Evolutionary conservation across 1,284 basidiomycete genomes (phyloP).

Genomic region (Veloboletus limbatus): DNA sequence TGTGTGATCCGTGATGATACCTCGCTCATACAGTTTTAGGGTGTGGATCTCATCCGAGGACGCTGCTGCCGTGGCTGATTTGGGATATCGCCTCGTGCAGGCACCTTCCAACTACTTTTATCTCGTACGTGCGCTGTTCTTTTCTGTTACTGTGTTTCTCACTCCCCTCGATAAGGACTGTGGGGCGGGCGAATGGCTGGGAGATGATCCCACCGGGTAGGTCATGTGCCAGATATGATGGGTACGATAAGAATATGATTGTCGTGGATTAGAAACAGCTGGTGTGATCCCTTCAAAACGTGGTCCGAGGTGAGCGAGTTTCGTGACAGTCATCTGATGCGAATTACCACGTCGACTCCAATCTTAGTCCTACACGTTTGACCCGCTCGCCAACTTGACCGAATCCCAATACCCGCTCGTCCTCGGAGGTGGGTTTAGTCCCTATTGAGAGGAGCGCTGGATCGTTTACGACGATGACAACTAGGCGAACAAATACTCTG

Average conservation of each 20-base stretch:
- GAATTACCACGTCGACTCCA: no score
- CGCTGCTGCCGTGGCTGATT: conserved; percentile 54
- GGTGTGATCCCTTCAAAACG: conserved; percentile 57
- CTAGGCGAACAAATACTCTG: conserved; percentile 48
- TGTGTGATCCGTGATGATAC: background rate
- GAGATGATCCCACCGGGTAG: conserved; percentile 46
- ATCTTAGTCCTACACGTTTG: conserved; percentile 49
- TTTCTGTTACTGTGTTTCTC: conserved; percentile 13
- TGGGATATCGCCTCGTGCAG: conserved; percentile 64
- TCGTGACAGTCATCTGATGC: no score
- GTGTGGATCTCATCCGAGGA: conserved; percentile 71
- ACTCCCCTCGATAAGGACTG: conserved; percentile 60
- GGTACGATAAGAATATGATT: conserved; percentile 6
- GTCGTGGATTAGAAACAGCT: conserved; percentile 38
- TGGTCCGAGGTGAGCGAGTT: conserved; percentile 44
- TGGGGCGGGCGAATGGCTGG: conserved; percentile 78
- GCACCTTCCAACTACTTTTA: conserved; percentile 76
- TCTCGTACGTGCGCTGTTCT: conserved; percentile 47
- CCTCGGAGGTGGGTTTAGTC: conserved; percentile 41
- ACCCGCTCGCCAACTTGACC: conserved; percentile 48
- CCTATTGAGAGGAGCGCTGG: background rate
- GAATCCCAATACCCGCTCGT: conserved; percentile 38
- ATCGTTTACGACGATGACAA: background rate
- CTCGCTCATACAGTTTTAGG: conserved; percentile 32
- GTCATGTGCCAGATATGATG: conserved; percentile 8